Conservation (phyloP, 73 alveolate genomes). For the Tetrahymena malaccensis region DNA sequence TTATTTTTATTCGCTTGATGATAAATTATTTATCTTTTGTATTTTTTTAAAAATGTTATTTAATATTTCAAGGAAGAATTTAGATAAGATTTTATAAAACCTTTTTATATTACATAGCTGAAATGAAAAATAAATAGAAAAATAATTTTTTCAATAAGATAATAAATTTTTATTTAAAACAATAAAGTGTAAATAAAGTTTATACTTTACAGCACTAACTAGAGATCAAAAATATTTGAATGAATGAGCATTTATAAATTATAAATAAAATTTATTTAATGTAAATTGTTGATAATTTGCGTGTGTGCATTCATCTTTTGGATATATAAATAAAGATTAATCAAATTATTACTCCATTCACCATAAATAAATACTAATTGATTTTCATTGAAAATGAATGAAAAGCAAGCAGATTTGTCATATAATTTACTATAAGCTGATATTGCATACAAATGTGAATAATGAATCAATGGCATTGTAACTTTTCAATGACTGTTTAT, state of each 20-base stretch:
- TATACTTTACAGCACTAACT: too few species aligned
- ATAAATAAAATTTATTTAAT: too few species aligned
- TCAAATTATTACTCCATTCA: neutral
- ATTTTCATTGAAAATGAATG: neutral
- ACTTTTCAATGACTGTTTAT: neutral
- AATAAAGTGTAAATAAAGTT: neutral
- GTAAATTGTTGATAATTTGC: neutral
- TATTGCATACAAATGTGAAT: neutral
- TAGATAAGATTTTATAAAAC: too few species aligned
- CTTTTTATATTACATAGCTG: too few species aligned
- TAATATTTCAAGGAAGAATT: too few species aligned
- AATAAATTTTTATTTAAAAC: too few species aligned
- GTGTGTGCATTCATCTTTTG: neutral
- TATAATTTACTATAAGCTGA: neutral
- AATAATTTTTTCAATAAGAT: too few species aligned
- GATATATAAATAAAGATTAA: neutral
- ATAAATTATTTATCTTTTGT: too few species aligned
- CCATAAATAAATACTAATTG: neutral
- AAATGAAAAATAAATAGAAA: too few species aligned
- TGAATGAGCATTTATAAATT: neutral
- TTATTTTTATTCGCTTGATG: too few species aligned
- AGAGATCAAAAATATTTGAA: neutral
- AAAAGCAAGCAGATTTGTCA: neutral
- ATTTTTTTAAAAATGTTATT: too few species aligned
- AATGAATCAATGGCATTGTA: too few species aligned